These are phyloP conservation scores for Beauveria varroae DNA, from an alignment of 2,329 filamentous ascomycete species.

Conservation along the genomic window DNA sequence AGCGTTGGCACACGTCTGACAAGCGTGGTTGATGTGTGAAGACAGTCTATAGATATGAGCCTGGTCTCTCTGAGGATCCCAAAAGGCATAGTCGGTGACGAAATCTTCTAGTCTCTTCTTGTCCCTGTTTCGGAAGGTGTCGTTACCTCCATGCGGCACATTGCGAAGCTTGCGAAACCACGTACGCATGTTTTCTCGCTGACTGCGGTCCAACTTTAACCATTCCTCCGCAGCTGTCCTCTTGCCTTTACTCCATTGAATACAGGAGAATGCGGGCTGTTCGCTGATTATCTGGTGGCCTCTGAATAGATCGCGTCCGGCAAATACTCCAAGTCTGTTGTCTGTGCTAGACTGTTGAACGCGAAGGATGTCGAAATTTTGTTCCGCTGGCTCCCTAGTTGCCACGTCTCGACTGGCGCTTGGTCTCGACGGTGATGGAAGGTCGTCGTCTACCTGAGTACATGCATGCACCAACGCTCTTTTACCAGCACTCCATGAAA, in stretches of 20 bases:
- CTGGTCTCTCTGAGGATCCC: slow-evolving; percentile 3
- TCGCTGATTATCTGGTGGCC: slow-evolving; percentile 16
- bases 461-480: neutral
- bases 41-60: slow-evolving; percentile 17
- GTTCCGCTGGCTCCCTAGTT: neutral
- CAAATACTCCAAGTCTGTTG: slow-evolving; percentile 18
- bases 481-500: neutral
- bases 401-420: neutral
- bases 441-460: neutral
- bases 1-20: slow-evolving; percentile 22
- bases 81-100: slow-evolving; percentile 20
- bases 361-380: slow-evolving; percentile 13
- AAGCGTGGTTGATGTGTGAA: slow-evolving; percentile 28
- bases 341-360: slow-evolving; percentile 8
- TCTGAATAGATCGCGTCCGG: slow-evolving; percentile 5
- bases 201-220: slow-evolving; percentile 4
- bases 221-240: slow-evolving; percentile 13
- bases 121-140: neutral
- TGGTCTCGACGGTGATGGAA: neutral
- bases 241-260: slow-evolving; percentile 7
- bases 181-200: neutral
- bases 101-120: slow-evolving; percentile 16
- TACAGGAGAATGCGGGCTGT: slow-evolving; percentile 15
- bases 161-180: slow-evolving; percentile 13
- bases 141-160: slow-evolving; percentile 1